Percentiles rank a stretch among this genome's conserved stretches.
Conservation (phyloP, 306 rosid genomes). For the Glycine latifolia region DNA sequence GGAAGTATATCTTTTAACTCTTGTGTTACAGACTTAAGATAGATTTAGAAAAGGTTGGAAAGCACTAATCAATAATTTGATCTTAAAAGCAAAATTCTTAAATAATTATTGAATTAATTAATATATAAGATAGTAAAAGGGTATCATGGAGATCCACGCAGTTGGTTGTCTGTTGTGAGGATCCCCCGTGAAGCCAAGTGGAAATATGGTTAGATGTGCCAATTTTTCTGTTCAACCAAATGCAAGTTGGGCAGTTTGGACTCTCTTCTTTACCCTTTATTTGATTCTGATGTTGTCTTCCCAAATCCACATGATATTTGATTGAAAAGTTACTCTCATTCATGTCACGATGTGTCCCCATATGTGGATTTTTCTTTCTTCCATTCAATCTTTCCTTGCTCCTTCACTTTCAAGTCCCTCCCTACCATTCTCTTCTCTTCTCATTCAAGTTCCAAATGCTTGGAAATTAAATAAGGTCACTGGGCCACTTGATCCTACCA, state of each 20-base stretch:
- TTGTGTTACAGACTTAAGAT: neutral
- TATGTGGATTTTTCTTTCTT: conserved; percentile 5
- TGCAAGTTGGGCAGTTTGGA: conserved; percentile 20
- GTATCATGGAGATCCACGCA: conserved; percentile 43
- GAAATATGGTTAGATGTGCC: conserved; percentile 40
- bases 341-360: conserved; percentile 31
- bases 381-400: neutral
- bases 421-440: conserved; percentile 3
- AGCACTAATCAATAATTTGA: neutral
- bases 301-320: conserved; percentile 41
- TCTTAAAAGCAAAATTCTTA: neutral
- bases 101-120: neutral
- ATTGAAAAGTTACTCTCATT: conserved; percentile 29
- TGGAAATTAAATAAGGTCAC: neutral
- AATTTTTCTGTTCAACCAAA: conserved; percentile 23
- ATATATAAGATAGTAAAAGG: neutral
- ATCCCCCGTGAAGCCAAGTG: conserved; percentile 31
- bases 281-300: conserved; percentile 43
- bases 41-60: neutral
- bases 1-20: no score
- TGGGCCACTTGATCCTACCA: neutral
- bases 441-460: neutral
- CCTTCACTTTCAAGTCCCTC: conserved; percentile 37
- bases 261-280: conserved; percentile 39
- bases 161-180: conserved; percentile 41